Base-by-base conservation (phyloP, 1,139 yeast species). In the Schwanniomyces etchellsii region DNA sequence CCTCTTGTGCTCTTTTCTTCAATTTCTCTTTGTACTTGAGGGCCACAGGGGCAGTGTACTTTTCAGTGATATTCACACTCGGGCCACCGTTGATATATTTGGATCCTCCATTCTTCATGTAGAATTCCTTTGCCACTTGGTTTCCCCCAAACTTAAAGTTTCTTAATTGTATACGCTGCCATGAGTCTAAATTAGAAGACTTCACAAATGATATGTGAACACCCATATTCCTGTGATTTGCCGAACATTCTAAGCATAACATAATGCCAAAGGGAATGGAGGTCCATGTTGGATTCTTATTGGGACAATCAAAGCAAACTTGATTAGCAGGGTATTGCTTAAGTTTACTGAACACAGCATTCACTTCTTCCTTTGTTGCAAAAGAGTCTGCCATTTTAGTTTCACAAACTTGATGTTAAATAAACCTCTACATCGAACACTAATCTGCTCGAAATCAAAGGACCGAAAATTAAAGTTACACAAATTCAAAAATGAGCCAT, bases 131-230 rank as follows among this genome's bases (percentile, higher is more conserved):
- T 27, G 96, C 95, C 28, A 71, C 73, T 47, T 80, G 80, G 57
- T 91, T 91, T 13, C 97, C 98, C 33, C 97, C 97, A 37, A 82
- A 75, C 52, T 89, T 88, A 74, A 91, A 86, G 52, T 86, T 77
- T 50, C 96, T 73, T 53, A 91, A 66, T 56, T 91, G 95, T 44
- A 78, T 79, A 40, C 88, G 72, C 33, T 89, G 84, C 96, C 97
- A 91, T 35, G 71, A 61, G 58, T 91, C 98, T 70, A 91, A 71
- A 39, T 85, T 86, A 26, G 94, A 79, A 22, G 96, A 85, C 52
- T 89, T 85, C 29, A 91, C 97, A 46, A 68, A 68, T 28, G 73
- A 56, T 38, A 68, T 63, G 40, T 68, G 74, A 16, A 67, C 74
- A 4, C 74, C 74, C 47, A 67, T 48, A 47, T 68, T 67, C 42